Evolutionary conservation across 306 rosid genomes (phyloP).

Genomic region (Erythrophleum fordii): DNA sequence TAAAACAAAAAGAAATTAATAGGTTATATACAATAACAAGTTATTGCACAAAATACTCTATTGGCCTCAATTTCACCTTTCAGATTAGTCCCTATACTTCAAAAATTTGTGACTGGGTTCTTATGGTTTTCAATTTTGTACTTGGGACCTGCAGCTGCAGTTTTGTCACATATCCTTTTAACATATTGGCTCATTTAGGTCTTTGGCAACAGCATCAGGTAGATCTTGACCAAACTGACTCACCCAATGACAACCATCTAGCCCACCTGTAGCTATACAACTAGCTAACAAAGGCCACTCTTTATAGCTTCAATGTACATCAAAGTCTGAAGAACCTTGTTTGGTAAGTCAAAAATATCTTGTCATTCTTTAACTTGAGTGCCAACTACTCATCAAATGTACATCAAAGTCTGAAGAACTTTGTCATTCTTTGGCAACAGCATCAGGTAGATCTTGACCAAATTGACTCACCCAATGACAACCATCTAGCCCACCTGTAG

Average conservation of each 20-base stretch:
- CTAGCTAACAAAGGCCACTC: not conserved
- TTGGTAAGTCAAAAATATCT: not conserved
- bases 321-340: not conserved
- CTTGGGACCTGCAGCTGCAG: not conserved
- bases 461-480: not conserved
- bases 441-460: not conserved
- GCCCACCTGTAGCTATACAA: not conserved
- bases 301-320: not conserved
- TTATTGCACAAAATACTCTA: not conserved
- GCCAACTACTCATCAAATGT: too few relatives aligned
- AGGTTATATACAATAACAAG: slow-evolving; percentile 13
- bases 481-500: not conserved
- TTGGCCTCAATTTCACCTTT: not conserved
- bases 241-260: not conserved
- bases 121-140: not conserved
- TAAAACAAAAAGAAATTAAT: slow-evolving; percentile 28
- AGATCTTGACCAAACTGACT: not conserved
- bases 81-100: not conserved
- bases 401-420: too few relatives aligned
- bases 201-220: not conserved
- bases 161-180: not conserved
- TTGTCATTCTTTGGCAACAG: not conserved
- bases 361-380: not conserved
- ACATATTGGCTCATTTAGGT: not conserved
- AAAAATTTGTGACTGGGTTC: not conserved